Base-by-base conservation (phyloP, 2,329 filamentous ascomycete genomes). In the Aspergillus sp. region DNA sequence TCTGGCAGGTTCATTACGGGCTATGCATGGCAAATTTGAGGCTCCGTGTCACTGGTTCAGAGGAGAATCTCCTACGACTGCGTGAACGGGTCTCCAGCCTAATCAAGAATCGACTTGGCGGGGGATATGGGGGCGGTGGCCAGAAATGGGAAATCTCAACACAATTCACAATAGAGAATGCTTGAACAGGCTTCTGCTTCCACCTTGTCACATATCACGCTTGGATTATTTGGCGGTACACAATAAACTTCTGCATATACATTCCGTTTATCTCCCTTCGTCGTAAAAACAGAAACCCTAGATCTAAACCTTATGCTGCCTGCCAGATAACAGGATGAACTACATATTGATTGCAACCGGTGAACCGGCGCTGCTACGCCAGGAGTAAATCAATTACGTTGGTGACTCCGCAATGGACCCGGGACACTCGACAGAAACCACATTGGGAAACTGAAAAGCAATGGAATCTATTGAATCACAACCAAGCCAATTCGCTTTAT, bases 1-100 rank as follows among this genome's bases (percentile, higher is more conserved):
- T 99, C 75, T 99, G 95, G 95, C 95, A 99, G 78, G 95, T 97
- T 14, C 95, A 99, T 76, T 97, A 98, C 72, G 93, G 93, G 2
- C 81, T 98, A 41, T 96, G 92, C 70, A 96, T 98, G 89, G 95
- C 95, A 8, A 97, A 96, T 71, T 74, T 99, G 64, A 96, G 91
- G 73, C 76, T 99, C 19, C 84, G 87, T 58, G 84, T 96, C 25
- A 72, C 77, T 58, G 88, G 87, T 4, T 87, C 90, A 44, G 91
- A 95, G 60, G 85, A 88, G 14, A 84, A 87, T 6, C 78, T 96
- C 58, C 82, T 82, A 58, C 89, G 88, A 67, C 76, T 98, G 63
- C 85, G 93, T 57, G 87, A 90, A 62, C 87, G 90, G 46, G 85
- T 97, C 50, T 83, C 85, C 15, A 88, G 88, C 58, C 77, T 97